These are phyloP conservation scores for Coriolopsis trogii DNA, from an alignment of 1,284 basidiomycete species.

Conservation along the genomic window DNA sequence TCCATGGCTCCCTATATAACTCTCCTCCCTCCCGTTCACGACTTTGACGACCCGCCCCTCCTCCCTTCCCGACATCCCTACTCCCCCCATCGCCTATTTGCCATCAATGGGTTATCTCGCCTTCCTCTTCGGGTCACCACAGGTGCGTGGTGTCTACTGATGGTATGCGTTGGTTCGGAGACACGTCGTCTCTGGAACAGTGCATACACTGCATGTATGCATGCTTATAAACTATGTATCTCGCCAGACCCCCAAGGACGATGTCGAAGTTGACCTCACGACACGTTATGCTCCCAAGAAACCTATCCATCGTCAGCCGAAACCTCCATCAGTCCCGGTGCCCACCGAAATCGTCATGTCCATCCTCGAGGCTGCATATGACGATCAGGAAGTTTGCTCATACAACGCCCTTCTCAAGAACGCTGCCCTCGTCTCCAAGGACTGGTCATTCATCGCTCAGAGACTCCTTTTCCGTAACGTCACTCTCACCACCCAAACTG, in stretches of 20 bases:
- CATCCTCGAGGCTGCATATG: constrained; percentile 60
- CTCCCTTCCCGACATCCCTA: constrained; percentile 10
- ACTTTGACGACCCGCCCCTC: constrained; percentile 4
- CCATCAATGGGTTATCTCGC: constrained; percentile 23
- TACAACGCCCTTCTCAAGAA: constrained; percentile 48
- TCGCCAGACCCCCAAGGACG: constrained; percentile 8
- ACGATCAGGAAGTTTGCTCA: constrained; percentile 40
- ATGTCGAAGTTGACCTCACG: constrained; percentile 23
- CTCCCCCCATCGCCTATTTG: constrained; percentile 12
- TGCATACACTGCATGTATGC: no score
- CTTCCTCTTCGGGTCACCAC: constrained; percentile 19
- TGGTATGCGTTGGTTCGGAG: no score
- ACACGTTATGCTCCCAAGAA: constrained; percentile 26
- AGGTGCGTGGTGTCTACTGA: no score
- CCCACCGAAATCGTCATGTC: constrained; percentile 65
- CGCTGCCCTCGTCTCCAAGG: constrained; percentile 63
- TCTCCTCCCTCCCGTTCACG: neutral
- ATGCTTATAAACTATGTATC: neutral
- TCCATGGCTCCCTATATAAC: constrained; percentile 22
- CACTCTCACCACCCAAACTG: constrained; percentile 51
- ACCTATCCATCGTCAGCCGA: constrained; percentile 13
- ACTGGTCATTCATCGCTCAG: constrained; percentile 65
- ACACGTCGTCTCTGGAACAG: no score
- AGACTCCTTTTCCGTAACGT: constrained; percentile 63
- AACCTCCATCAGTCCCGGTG: constrained; percentile 32